phyloP scores from a whole-genome alignment of 306 rosid genomes.

The Glycine latifolia region DNA sequence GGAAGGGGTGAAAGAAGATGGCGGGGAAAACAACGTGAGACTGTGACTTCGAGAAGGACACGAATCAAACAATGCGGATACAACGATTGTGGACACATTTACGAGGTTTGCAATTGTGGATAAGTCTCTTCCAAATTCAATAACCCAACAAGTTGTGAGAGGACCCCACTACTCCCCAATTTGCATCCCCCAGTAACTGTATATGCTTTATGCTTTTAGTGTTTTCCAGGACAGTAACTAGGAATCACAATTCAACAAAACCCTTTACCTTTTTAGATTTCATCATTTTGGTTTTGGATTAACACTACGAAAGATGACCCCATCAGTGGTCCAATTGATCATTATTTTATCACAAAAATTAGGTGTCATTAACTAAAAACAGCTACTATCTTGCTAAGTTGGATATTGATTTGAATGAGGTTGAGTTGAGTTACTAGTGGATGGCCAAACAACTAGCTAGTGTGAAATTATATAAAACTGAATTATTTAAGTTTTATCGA shows the following conservation, averaged over 20 bases:
- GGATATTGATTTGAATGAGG: conserved; percentile 3
- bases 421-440: conserved; percentile 27
- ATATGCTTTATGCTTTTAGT: conserved; percentile 41
- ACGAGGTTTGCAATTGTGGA: conserved; percentile 45
- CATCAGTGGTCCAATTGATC: conserved; percentile 9
- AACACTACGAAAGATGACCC: background rate
- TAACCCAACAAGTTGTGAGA: background rate
- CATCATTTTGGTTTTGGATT: conserved; percentile 19
- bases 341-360: background rate
- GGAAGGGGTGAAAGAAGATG: too few relatives aligned
- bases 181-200: background rate
- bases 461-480: background rate
- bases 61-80: conserved; percentile 11
- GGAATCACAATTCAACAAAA: conserved; percentile 10
- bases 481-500: background rate
- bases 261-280: background rate
- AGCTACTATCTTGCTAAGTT: background rate
- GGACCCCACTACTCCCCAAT: conserved; percentile 47
- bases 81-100: conserved; percentile 55
- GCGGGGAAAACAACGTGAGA: too few relatives aligned
- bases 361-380: background rate
- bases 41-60: background rate
- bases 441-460: conserved; percentile 7
- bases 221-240: conserved; percentile 7
- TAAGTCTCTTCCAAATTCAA: conserved; percentile 53